Evolutionary conservation across 2,329 filamentous ascomycete species (phyloP), one percentile per base, ranked within the genome.

Genomic region (Nothopassalora personata): DNA sequence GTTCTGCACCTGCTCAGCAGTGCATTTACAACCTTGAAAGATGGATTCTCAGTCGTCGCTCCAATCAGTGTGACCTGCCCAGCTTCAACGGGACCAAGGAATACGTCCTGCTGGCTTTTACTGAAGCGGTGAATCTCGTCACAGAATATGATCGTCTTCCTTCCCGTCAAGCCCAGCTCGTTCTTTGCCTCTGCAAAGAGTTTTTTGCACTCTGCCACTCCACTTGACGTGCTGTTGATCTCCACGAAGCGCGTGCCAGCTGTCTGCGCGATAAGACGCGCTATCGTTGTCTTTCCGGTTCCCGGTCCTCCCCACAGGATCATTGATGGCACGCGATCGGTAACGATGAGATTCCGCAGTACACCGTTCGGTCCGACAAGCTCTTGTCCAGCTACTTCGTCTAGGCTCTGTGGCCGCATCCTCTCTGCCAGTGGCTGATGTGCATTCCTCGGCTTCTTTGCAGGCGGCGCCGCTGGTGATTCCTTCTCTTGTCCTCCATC

Each of bases 21-120:
- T 1, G 94, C 93, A 64, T 85, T 87, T 67, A 94, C 89, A 46
- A 99, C 86, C 70, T 95, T 93, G 79, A 97, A 97, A 4, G 88
- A 93, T 0, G 94, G 94, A 66, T 99, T 99, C 74, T 99, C 94
- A 0, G 94, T 99, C 3, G 94, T 99, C 6, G 94, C 94, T 10
- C 92, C 94, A 61, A 97, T 94, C 31, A 99, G 80, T 0, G 90
- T 97, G 64, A 99, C 87, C 30, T 89, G 89, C 5, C 94, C 94
- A 1, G 86, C 86, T 75, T 99, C 94, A 23, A 97, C 93, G 0
- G 93, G 93, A 15, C 88, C 90, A 1, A 99, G 79, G 67, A 97
- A 97, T 0, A 97, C 89, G 74, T 97, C 94, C 71, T 99, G 94
- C 73, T 97, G 94, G 0, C 86, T 82, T 75, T 96, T 97, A 66